Percentiles rank a stretch among this genome's conserved stretches.
phyloP scores from a whole-genome alignment of 129 eudicot species.

The Deinandra increscens region DNA sequence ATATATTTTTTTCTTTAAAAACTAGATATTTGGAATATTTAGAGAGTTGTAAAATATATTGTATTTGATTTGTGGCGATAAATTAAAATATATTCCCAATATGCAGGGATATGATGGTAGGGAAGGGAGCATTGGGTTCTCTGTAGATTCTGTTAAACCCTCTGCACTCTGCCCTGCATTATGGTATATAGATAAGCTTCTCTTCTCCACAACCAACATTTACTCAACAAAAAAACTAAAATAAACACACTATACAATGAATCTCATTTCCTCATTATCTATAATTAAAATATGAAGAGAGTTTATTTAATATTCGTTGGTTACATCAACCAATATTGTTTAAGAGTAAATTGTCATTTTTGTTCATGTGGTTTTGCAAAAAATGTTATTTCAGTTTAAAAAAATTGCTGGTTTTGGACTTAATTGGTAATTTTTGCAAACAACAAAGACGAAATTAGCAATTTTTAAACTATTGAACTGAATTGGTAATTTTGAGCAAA shows the following conservation, averaged over 20 bases:
- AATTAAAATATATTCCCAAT: conserved; percentile 17
- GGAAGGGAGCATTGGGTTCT: conserved; percentile 33
- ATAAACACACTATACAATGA: not conserved
- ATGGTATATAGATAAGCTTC: conserved; percentile 14
- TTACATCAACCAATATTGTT: too few species aligned
- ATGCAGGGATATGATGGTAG: conserved; percentile 31
- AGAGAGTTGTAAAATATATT: not conserved
- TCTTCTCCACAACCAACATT: conserved; percentile 9
- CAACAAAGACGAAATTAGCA: too few species aligned
- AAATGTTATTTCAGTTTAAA: too few species aligned
- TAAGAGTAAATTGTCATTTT: too few species aligned
- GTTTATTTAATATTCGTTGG: too few species aligned
- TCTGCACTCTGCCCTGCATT: conserved; percentile 13
- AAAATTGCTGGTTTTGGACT: too few species aligned
- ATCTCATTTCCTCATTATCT: not conserved
- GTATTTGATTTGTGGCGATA: conserved; percentile 2
- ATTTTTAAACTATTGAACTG: too few species aligned
- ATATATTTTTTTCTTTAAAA: not conserved
- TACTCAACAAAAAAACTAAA: not conserved
- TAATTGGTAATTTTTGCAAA: too few species aligned
- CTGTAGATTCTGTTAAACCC: conserved; percentile 27
- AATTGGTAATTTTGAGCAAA: too few species aligned
- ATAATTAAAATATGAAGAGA: not conserved
- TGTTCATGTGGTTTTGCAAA: too few species aligned
- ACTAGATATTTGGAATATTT: conserved; percentile 1